Conservation (phyloP, 2,329 filamentous ascomycete genomes). For the Colletotrichum navitas region DNA sequence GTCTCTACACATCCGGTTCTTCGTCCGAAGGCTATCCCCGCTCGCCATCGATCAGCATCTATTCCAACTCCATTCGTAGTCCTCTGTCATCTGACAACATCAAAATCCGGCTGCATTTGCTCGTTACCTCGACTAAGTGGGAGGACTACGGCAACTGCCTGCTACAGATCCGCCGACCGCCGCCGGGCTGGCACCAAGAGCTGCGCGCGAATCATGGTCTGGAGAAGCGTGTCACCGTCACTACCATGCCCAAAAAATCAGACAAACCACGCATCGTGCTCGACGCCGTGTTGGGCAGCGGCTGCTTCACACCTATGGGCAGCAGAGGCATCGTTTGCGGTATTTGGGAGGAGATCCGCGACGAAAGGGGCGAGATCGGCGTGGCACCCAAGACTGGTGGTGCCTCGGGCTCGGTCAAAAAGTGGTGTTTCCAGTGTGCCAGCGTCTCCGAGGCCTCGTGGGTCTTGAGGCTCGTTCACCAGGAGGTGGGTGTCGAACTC, state of each 20-base stretch:
- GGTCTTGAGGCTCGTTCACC: constrained; percentile 68
- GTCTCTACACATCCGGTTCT: constrained; percentile 72
- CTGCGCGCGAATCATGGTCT: constrained; percentile 72
- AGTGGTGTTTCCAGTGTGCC: constrained; percentile 74
- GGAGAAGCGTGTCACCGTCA: constrained; percentile 88
- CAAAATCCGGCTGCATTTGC: constrained; percentile 87
- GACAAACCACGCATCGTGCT: constrained; percentile 74
- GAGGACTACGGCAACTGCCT: constrained; percentile 89
- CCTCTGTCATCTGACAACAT: constrained; percentile 81
- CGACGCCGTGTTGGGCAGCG: constrained; percentile 87
- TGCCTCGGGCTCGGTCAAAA: constrained; percentile 68
- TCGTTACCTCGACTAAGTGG: constrained; percentile 85
- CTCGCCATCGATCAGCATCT: constrained; percentile 69
- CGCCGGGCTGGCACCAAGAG: constrained; percentile 69
- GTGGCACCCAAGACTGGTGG: constrained; percentile 64
- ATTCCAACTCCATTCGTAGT: constrained; percentile 62
- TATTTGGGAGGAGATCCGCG: constrained; percentile 83
- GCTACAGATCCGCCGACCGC: constrained; percentile 85
- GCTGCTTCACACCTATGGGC: constrained; percentile 86
- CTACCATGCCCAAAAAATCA: constrained; percentile 74
- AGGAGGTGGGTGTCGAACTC: constrained; percentile 68
- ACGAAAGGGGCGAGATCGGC: constrained; percentile 69
- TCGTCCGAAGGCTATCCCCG: constrained; percentile 63
- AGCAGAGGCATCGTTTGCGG: constrained; percentile 89
- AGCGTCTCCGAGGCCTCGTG: constrained; percentile 66